These are phyloP conservation scores for Candolleomyces aberdarensis DNA, from an alignment of 768 basidiomycete genomes.

Conservation along the genomic window DNA sequence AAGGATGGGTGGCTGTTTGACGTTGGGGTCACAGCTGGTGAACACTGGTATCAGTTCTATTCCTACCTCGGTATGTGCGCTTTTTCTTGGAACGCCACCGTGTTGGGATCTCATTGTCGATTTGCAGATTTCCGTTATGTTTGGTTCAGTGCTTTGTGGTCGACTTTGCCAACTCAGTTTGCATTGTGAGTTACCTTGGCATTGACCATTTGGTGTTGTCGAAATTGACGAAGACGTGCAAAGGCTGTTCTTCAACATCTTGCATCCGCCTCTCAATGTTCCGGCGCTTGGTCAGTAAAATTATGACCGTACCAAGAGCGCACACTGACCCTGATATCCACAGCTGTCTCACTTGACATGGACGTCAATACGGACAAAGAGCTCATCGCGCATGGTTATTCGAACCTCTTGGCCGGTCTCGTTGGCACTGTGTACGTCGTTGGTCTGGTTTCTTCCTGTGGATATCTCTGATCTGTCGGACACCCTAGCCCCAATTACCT, in stretches of 20 bases:
- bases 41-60: conserved; percentile 84
- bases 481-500: conserved; percentile 71
- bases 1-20: conserved; percentile 85
- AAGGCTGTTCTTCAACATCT: conserved; percentile 79
- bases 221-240: background rate
- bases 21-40: conserved; percentile 35
- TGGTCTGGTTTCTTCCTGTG: background rate
- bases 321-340: background rate
- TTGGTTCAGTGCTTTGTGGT: conserved; percentile 65
- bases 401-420: conserved; percentile 79
- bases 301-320: background rate
- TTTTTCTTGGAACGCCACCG: background rate
- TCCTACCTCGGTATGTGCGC: conserved; percentile 65
- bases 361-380: conserved; percentile 92
- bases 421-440: conserved; percentile 73
- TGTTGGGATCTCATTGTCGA: background rate
- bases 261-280: conserved; percentile 86
- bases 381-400: conserved; percentile 88
- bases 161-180: conserved; percentile 90
- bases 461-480: background rate
- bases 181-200: conserved; percentile 60
- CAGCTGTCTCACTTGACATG: conserved; percentile 84
- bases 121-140: conserved; percentile 57
- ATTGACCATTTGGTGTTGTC: background rate
- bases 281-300: conserved; percentile 70